Evolutionary conservation across 176 grass and related monocot species (phyloP).

Genomic region (Musa schizocarpa): DNA sequence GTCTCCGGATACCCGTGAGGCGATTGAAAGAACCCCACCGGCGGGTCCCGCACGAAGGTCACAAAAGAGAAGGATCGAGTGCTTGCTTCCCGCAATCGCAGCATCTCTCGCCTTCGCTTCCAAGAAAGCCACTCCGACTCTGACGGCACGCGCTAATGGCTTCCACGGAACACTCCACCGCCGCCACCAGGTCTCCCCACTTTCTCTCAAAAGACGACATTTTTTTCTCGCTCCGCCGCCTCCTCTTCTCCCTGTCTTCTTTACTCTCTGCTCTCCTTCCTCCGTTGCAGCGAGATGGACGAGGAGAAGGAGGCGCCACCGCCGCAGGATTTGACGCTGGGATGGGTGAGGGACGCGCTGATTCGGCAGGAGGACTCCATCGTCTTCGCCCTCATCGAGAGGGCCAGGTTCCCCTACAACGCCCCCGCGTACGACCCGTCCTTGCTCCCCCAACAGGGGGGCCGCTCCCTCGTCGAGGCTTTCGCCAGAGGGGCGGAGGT

Average conservation of each 20-base stretch:
- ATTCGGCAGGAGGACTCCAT: conserved; percentile 83
- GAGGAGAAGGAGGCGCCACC: conserved; percentile 2
- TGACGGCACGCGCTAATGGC: neutral
- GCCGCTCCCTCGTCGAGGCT: conserved; percentile 45
- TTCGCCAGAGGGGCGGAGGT: conserved; percentile 51
- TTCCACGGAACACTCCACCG: neutral
- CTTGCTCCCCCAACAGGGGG: conserved; percentile 6
- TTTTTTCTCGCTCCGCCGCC: neutral
- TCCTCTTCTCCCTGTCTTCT: neutral
- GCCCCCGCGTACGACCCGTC: conserved; percentile 39
- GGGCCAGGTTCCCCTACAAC: conserved; percentile 62
- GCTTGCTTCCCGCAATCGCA: too few relatives aligned
- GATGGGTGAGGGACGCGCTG: conserved; percentile 59
- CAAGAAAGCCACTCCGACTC: neutral
- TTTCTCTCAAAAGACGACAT: neutral
- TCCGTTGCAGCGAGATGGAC: neutral
- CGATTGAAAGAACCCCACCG: too few relatives aligned
- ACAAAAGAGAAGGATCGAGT: too few relatives aligned
- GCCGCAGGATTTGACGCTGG: conserved; percentile 42
- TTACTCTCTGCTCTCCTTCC: neutral
- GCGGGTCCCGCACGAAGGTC: too few relatives aligned
- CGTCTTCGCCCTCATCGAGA: conserved; percentile 80
- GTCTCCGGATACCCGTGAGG: too few relatives aligned
- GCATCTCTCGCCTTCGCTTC: neutral
- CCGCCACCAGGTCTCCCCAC: neutral